Evolutionary conservation across 805 yeast genomes (phyloP).

Genomic region (Diddensiella transvaalensis): DNA sequence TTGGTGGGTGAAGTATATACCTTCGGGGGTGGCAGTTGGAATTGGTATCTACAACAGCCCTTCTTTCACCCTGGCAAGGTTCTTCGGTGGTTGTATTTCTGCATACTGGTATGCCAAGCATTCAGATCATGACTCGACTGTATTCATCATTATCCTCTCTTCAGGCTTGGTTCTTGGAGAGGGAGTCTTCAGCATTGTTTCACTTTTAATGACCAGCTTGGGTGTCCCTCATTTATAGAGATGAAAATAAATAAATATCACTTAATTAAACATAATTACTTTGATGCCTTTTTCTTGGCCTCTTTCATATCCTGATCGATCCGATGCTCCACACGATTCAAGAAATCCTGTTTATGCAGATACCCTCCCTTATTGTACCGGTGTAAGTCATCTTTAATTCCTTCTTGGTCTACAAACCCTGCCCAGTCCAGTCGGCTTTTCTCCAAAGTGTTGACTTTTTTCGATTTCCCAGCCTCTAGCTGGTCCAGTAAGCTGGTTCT

Average conservation of each 20-base stretch:
- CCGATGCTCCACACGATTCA: constrained; percentile 65
- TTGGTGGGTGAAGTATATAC: constrained; percentile 50
- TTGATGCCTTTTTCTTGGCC: constrained; percentile 30
- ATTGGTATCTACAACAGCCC: constrained; percentile 95
- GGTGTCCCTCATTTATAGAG: constrained; percentile 55
- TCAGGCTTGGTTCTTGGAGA: constrained; percentile 93
- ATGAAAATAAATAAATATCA: constrained; percentile 2
- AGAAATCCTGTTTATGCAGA: constrained; percentile 85
- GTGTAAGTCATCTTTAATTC: constrained; percentile 76
- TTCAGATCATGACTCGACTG: constrained; percentile 46
- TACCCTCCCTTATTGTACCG: constrained; percentile 86
- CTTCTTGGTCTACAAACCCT: constrained; percentile 81
- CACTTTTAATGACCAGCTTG: constrained; percentile 71
- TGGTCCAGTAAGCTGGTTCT: constrained; percentile 76
- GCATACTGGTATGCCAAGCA: constrained; percentile 39
- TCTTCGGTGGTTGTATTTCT: constrained; percentile 79
- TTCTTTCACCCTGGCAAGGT: constrained; percentile 87
- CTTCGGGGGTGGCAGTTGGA: constrained; percentile 96
- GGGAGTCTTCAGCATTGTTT: constrained; percentile 80
- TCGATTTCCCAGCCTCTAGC: constrained; percentile 60
- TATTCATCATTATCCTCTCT: constrained; percentile 79
- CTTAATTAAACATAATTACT: constrained; percentile 11
- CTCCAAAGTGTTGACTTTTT: constrained; percentile 85
- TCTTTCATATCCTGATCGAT: constrained; percentile 49
- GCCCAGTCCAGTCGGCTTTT: constrained; percentile 96